Conservation (phyloP, 2,329 filamentous ascomycete genomes). For the Phaeosphaeriaceae sp. region DNA sequence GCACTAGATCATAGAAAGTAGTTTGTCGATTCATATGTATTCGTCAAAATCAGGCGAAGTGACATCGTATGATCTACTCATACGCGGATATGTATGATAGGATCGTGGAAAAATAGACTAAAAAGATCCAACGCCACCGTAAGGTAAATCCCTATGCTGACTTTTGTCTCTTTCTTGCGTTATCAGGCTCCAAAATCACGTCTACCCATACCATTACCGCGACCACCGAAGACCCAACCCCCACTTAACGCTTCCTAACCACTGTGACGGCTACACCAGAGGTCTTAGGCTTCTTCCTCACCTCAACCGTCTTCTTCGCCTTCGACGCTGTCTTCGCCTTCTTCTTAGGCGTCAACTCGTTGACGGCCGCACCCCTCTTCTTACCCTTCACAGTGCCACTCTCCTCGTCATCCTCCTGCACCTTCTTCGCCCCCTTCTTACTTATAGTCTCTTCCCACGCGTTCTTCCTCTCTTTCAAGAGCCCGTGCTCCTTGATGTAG, state of each 20-base stretch:
- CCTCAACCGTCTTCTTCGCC: slow-evolving; percentile 12
- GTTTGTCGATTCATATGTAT: too few relatives aligned
- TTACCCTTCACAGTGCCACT: neutral
- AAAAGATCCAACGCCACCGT: neutral
- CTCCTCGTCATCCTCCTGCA: neutral
- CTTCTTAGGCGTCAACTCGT: neutral
- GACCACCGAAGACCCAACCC: neutral
- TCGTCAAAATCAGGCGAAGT: neutral
- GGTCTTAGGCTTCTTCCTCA: slow-evolving; percentile 31
- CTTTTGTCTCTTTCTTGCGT: neutral
- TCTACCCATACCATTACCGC: neutral
- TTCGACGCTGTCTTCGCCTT: neutral
- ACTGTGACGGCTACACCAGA: slow-evolving; percentile 5
- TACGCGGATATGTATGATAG: neutral
- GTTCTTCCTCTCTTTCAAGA: slow-evolving; percentile 15
- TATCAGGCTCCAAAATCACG: neutral
- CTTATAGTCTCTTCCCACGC: slow-evolving; percentile 14
- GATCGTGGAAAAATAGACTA: neutral
- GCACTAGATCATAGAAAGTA: too few relatives aligned
- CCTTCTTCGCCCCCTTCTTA: slow-evolving; percentile 1
- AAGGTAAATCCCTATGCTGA: neutral
- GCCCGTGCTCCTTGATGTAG: slow-evolving; percentile 38
- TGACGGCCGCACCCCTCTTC: neutral
- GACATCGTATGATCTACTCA: neutral
- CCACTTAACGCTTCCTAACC: neutral